A percentile compares a stretch with the other conserved stretches of the same genome.
These are phyloP conservation scores for Naematelia encephala DNA, from an alignment of 768 basidiomycete species.

Conservation along the genomic window DNA sequence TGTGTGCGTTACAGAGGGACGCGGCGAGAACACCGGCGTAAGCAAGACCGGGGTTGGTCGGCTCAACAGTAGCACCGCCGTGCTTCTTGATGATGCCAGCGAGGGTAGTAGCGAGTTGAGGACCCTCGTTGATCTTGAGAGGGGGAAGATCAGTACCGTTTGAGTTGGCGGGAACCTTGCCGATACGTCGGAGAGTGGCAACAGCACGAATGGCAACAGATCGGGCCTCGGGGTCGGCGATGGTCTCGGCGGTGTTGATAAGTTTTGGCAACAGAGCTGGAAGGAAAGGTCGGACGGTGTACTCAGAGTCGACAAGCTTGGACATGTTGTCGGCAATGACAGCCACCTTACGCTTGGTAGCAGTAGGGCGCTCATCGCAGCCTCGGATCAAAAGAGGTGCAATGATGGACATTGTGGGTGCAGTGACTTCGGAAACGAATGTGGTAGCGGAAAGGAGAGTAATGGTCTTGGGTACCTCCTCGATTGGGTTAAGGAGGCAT, in stretches of 20 bases:
- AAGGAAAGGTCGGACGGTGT: slow-evolving; percentile 94
- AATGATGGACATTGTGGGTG: slow-evolving; percentile 94
- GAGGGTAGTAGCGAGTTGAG: slow-evolving; percentile 65
- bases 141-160: slow-evolving; percentile 92
- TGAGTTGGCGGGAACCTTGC: slow-evolving; percentile 73
- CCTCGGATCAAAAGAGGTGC: slow-evolving; percentile 92
- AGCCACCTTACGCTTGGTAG: slow-evolving; percentile 95
- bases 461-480: slow-evolving; percentile 96
- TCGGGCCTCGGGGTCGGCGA: slow-evolving; percentile 98
- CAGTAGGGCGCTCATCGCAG: slow-evolving; percentile 87
- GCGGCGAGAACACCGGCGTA: slow-evolving; percentile 78
- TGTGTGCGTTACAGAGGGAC: slow-evolving; percentile 82
- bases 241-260: slow-evolving; percentile 88
- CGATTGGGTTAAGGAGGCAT: slow-evolving; percentile 96
- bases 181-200: slow-evolving; percentile 90
- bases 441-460: slow-evolving; percentile 94
- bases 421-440: slow-evolving; percentile 99
- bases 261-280: slow-evolving; percentile 92
- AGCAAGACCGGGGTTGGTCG: slow-evolving; percentile 59
- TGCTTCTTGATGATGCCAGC: slow-evolving; percentile 81
- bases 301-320: slow-evolving; percentile 90
- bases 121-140: slow-evolving; percentile 69
- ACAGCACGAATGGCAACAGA: slow-evolving; percentile 86
- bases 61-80: slow-evolving; percentile 60
- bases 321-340: slow-evolving; percentile 99